Percentiles rank a stretch among this genome's conserved stretches.
Evolutionary conservation across 2,329 filamentous ascomycete species (phyloP).

Genomic region (Cytospora chrysosperma): DNA sequence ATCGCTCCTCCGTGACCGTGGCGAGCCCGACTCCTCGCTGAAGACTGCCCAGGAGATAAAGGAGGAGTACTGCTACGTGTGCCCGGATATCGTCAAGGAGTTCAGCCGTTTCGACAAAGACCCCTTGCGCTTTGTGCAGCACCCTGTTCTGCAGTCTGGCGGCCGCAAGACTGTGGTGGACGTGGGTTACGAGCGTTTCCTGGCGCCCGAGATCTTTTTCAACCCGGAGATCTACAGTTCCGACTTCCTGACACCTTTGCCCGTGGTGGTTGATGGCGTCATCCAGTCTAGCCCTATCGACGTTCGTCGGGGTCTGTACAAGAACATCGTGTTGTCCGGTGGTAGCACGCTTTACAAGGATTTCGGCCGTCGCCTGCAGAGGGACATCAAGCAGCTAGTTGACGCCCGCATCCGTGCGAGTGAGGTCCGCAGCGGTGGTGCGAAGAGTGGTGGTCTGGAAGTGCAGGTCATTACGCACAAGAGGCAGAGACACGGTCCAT

Average conservation of each 20-base stretch:
- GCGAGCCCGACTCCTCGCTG: conserved; percentile 92
- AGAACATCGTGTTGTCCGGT: conserved; percentile 98
- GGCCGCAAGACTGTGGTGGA: conserved; percentile 84
- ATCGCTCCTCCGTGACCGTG: conserved; percentile 89
- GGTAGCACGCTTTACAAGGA: conserved; percentile 98
- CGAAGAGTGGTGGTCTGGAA: conserved; percentile 89
- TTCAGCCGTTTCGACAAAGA: conserved; percentile 93
- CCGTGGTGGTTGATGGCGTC: conserved; percentile 90
- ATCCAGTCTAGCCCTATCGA: conserved; percentile 98
- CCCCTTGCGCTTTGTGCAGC: conserved; percentile 85
- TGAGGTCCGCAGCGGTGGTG: conserved; percentile 86
- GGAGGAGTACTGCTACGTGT: conserved; percentile 98
- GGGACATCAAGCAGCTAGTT: conserved; percentile 94
- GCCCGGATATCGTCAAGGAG: conserved; percentile 98
- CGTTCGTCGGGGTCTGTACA: conserved; percentile 94
- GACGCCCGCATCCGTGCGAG: conserved; percentile 91
- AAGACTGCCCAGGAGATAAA: conserved; percentile 99
- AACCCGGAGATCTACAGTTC: conserved; percentile 99
- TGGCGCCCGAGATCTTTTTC: conserved; percentile 99
- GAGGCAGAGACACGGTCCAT: conserved; percentile 93
- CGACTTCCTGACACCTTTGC: conserved; percentile 94
- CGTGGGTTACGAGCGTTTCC: conserved; percentile 95
- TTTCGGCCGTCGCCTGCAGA: conserved; percentile 91
- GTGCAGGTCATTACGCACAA: conserved; percentile 98
- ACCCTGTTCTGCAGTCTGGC: conserved; percentile 81